These are phyloP conservation scores for Hypocreales sp. DNA, from an alignment of 2,329 filamentous ascomycete genomes.

Conservation along the genomic window DNA sequence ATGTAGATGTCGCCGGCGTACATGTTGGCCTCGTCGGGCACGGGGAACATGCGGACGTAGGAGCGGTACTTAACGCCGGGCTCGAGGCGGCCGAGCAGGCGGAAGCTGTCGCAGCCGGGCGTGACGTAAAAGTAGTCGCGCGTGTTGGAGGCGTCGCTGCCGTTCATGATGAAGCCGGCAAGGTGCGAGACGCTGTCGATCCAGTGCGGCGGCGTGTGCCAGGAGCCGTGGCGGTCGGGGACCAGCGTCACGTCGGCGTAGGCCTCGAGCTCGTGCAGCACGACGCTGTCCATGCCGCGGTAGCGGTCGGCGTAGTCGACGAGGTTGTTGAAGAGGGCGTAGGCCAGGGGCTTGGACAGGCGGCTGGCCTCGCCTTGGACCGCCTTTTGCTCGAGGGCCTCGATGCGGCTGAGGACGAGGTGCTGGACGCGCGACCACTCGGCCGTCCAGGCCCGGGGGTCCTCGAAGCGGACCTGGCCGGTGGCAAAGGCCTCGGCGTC, in stretches of 20 bases:
- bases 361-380: slow-evolving; percentile 1
- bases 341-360: slow-evolving; percentile 16
- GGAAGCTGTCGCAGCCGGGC: slow-evolving; percentile 38
- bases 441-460: slow-evolving; percentile 14
- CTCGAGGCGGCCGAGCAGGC: slow-evolving; percentile 31
- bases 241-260: slow-evolving; percentile 33
- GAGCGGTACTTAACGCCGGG: slow-evolving; percentile 32
- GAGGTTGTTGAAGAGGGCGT: slow-evolving; percentile 44
- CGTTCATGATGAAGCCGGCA: slow-evolving; percentile 42
- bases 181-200: slow-evolving; percentile 41
- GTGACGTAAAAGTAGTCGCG: slow-evolving; percentile 37
- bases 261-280: slow-evolving; percentile 16
- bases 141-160: slow-evolving; percentile 37
- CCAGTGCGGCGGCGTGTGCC: slow-evolving; percentile 32
- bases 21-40: slow-evolving; percentile 25
- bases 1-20: slow-evolving; percentile 36
- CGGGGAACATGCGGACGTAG: slow-evolving; percentile 41
- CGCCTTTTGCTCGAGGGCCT: slow-evolving; percentile 26
- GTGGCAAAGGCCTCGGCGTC: slow-evolving; percentile 1
- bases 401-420: slow-evolving; percentile 46
- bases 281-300: slow-evolving; percentile 40
- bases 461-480: slow-evolving; percentile 24
- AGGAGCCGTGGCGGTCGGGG: slow-evolving; percentile 32
- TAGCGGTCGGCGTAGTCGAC: slow-evolving; percentile 39
- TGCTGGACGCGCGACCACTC: slow-evolving; percentile 41